These are phyloP conservation scores for Mortierella alpina DNA, from an alignment of 192 early-diverging fungal genomes.

Conservation along the genomic window DNA sequence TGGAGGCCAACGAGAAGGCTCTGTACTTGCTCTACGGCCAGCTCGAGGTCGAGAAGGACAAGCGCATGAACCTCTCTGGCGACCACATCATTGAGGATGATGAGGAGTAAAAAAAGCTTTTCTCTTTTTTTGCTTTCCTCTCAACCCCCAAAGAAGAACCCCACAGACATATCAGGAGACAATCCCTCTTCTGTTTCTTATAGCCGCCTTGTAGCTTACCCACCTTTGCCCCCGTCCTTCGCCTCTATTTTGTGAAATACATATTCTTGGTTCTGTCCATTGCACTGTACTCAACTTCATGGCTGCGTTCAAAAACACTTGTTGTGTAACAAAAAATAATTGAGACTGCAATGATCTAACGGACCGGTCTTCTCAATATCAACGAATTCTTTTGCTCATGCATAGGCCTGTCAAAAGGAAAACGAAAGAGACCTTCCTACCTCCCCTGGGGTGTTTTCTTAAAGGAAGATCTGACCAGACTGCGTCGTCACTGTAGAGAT, in stretches of 20 bases:
- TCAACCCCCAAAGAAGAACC: background rate
- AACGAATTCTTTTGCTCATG: too few relatives aligned
- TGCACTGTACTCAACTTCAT: too few relatives aligned
- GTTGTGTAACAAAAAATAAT: too few relatives aligned
- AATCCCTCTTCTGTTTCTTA: background rate
- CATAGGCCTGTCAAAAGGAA: too few relatives aligned
- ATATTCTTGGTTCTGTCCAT: too few relatives aligned
- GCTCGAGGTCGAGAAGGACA: slow-evolving; percentile 90
- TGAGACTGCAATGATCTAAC: too few relatives aligned
- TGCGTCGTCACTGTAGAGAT: slow-evolving; percentile 79
- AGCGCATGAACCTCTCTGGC: slow-evolving; percentile 66
- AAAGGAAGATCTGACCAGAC: slow-evolving; percentile 82
- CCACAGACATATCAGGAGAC: too few relatives aligned
- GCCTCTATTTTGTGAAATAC: too few relatives aligned
- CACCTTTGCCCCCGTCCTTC: too few relatives aligned
- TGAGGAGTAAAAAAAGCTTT: slow-evolving; percentile 30
- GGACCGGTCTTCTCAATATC: too few relatives aligned
- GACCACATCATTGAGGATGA: slow-evolving; percentile 48
- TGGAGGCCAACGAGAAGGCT: slow-evolving; percentile 91
- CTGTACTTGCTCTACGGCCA: slow-evolving; percentile 91
- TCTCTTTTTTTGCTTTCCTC: slow-evolving; percentile 1
- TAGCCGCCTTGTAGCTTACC: background rate
- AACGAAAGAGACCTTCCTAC: background rate
- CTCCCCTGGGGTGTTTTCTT: slow-evolving; percentile 13
- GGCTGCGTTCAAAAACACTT: too few relatives aligned